A percentile compares a stretch with the other conserved stretches of the same genome.
phyloP scores from a whole-genome alignment of 2,329 filamentous ascomycete genomes.

The Exophiala sp. region DNA sequence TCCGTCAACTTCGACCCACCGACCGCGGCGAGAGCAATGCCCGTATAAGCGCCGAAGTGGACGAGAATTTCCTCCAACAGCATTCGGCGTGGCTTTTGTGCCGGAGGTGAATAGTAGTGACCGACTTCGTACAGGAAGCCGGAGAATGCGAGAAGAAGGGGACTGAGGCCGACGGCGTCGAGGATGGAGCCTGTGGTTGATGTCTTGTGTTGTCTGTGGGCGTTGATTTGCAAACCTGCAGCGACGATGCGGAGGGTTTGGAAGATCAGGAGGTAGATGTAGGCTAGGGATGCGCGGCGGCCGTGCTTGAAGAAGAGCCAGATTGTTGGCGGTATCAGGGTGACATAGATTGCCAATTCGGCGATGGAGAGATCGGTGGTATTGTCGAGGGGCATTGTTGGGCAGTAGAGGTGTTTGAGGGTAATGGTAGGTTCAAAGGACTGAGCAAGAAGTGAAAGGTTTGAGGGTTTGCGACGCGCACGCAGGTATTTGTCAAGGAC shows the following conservation, averaged over 20 bases:
- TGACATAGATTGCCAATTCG: slow-evolving; percentile 34
- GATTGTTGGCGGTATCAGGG: slow-evolving; percentile 32
- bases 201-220: slow-evolving; percentile 6
- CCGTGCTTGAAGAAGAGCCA: slow-evolving; percentile 38
- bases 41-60: slow-evolving; percentile 9
- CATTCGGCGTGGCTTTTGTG: neutral
- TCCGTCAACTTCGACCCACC: slow-evolving; percentile 10
- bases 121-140: slow-evolving; percentile 39
- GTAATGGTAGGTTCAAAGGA: too few relatives aligned
- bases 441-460: too few relatives aligned
- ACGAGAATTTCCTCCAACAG: neutral
- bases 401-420: too few relatives aligned
- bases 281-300: slow-evolving; percentile 36
- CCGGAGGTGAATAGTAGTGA: slow-evolving; percentile 11
- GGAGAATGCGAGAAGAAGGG: slow-evolving; percentile 31
- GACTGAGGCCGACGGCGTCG: slow-evolving; percentile 39
- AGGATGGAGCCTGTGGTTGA: slow-evolving; percentile 35
- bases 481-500: too few relatives aligned
- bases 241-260: slow-evolving; percentile 38
- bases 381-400: slow-evolving; percentile 13
- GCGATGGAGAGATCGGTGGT: slow-evolving; percentile 14
- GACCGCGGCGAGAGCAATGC: slow-evolving; percentile 8
- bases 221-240: slow-evolving; percentile 30
- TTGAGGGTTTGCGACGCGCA: too few relatives aligned
- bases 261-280: slow-evolving; percentile 40